phyloP scores from a whole-genome alignment of 2,329 filamentous ascomycete species.

The Penicillium sp. region DNA sequence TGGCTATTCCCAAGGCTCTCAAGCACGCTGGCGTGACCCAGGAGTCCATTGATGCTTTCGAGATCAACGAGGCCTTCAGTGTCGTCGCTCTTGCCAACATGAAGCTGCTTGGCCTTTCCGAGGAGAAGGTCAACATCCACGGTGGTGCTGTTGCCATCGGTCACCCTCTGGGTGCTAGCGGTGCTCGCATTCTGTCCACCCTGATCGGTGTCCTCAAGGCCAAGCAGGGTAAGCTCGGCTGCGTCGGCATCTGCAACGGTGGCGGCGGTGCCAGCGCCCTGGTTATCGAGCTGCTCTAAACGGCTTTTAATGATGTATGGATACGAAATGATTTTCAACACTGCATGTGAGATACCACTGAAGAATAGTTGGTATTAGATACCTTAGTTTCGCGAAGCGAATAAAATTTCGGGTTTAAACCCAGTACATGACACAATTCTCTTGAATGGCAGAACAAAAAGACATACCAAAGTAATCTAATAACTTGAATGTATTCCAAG shows the following conservation, averaged over 20 bases:
- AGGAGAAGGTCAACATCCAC: slow-evolving; percentile 92
- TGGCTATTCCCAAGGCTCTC: slow-evolving; percentile 96
- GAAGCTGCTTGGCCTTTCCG: slow-evolving; percentile 78
- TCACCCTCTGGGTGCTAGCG: slow-evolving; percentile 91
- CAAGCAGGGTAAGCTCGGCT: slow-evolving; percentile 91
- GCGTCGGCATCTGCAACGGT: slow-evolving; percentile 96
- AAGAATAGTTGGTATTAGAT: slow-evolving; percentile 8
- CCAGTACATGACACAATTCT: too few species aligned
- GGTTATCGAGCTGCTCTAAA: slow-evolving; percentile 72
- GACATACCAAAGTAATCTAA: too few species aligned
- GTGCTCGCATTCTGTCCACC: slow-evolving; percentile 90
- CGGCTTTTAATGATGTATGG: slow-evolving; percentile 22
- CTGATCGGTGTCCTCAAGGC: slow-evolving; percentile 85
- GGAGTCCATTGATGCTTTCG: slow-evolving; percentile 84
- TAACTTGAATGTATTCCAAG: too few species aligned
- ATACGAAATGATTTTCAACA: slow-evolving; percentile 26
- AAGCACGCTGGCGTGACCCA: slow-evolving; percentile 86
- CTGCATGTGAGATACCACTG: slow-evolving; percentile 13
- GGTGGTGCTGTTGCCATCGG: slow-evolving; percentile 95
- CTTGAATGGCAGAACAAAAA: too few species aligned
- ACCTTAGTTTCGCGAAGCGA: neutral
- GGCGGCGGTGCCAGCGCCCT: slow-evolving; percentile 93
- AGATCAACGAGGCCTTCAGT: slow-evolving; percentile 99
- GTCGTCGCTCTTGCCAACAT: slow-evolving; percentile 96
- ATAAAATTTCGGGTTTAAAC: neutral